Base-by-base conservation (phyloP, 1,139 yeast genomes). In the Hansenula sp. region DNA sequence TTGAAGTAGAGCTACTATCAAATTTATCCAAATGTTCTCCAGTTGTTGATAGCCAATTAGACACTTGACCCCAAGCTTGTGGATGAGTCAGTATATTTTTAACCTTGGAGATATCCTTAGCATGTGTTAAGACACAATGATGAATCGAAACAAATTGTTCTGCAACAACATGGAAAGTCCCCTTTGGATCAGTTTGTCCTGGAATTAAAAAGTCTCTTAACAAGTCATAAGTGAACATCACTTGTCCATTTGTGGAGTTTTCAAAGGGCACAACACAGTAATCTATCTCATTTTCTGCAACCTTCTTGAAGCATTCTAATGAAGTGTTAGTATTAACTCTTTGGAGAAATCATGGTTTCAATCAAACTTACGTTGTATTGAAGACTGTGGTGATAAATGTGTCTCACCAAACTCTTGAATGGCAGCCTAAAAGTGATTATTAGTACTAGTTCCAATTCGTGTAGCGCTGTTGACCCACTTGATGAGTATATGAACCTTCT, bases 51-150 rank as follows among this genome's bases (percentile, higher is more conserved):
- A 85, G 60, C 60, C 81, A 84, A 12, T 69, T 62, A 3, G 76
- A 71, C 38, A 88, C 84, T 61, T 93, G 99, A 4, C 97, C 95
- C 99, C 99, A 93, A 0, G 90, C 99, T 61, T 93, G 99, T 4
- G 99, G 98, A 63, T 93, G 99, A 3, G 96, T 85, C 66, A 87
- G 87, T 24, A 93, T 74, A 33, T 74, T 77, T 15, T 66, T 65
- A 43, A 84, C 73, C 16, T 74, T 62, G 1, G 67, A 57, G 1
- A 81, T 54, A 29, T 70, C 70, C 16, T 60, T 61, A 3, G 77
- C 69, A 41, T 74, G 70, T 1, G 83, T 70, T 43, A 90, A 71
- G 42, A 91, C 68, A 60, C 84, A 83, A 65, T 93, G 98, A 47
- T 83, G 84, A 46, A 93, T 87, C 0, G 85, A 67, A 2, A 93